Evolutionary conservation across 192 early-diverging fungal genomes (phyloP).

Genomic region (Podila epigama): DNA sequence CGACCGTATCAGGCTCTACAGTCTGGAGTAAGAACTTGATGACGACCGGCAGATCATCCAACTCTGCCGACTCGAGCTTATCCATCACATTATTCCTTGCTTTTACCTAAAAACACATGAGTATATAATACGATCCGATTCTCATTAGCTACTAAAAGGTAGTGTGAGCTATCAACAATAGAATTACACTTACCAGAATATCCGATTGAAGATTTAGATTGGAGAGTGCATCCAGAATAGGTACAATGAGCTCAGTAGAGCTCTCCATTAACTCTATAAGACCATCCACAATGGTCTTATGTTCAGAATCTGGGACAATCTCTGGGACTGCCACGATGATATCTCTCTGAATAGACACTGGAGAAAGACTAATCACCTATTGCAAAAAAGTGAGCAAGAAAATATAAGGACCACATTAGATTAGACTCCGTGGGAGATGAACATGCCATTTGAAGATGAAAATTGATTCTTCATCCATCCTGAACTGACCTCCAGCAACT

Average conservation of each 20-base stretch:
- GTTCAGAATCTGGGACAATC: slow-evolving; percentile 77
- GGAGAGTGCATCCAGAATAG: slow-evolving; percentile 75
- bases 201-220: slow-evolving; percentile 65
- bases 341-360: slow-evolving; percentile 73
- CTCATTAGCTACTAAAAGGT: too few species aligned
- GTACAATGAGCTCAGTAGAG: slow-evolving; percentile 65
- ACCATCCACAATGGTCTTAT: slow-evolving; percentile 63
- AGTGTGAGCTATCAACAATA: not conserved
- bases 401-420: not conserved
- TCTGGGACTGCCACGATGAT: slow-evolving; percentile 78
- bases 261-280: slow-evolving; percentile 67
- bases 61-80: slow-evolving; percentile 70
- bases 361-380: slow-evolving; percentile 66
- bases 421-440: not conserved
- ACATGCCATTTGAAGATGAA: not conserved
- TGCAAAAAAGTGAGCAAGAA: not conserved
- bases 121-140: too few species aligned
- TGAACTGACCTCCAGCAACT: slow-evolving; percentile 66
- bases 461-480: not conserved
- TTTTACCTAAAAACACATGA: slow-evolving; percentile 37
- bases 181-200: slow-evolving; percentile 37
- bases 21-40: slow-evolving; percentile 78
- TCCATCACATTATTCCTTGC: slow-evolving; percentile 63
- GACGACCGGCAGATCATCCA: slow-evolving; percentile 74
- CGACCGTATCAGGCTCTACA: slow-evolving; percentile 56